These are phyloP conservation scores for Hyaloscypha variabilis DNA, from an alignment of 495 filamentous ascomycete genomes.

Conservation along the genomic window DNA sequence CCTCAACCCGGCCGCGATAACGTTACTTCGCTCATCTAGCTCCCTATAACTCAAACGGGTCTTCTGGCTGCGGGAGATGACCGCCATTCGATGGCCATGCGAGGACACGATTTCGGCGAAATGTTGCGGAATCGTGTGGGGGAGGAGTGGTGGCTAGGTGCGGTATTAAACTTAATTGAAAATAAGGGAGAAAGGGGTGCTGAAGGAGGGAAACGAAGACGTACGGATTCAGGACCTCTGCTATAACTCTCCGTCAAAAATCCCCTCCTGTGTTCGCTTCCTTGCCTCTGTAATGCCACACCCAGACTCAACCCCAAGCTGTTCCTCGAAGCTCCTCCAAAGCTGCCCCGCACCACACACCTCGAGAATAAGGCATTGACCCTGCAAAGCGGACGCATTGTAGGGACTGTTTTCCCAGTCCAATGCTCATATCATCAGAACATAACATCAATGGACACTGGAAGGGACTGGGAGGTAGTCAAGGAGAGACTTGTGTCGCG, in stretches of 20 bases:
- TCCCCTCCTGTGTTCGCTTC: constrained; percentile 5
- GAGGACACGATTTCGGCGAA: constrained; percentile 70
- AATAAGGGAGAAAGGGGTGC: background rate
- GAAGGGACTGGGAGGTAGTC: background rate
- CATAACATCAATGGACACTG: background rate
- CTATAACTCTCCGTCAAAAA: constrained; percentile 25
- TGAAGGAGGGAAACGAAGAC: background rate
- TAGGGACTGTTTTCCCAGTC: background rate
- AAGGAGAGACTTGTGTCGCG: background rate
- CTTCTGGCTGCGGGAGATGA: constrained; percentile 51
- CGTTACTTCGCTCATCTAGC: constrained; percentile 76
- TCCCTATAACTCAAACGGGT: constrained; percentile 68
- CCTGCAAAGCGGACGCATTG: background rate
- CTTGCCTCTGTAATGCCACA: background rate
- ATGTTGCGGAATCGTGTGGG: constrained; percentile 79
- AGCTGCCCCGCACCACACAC: background rate
- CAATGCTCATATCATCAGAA: background rate
- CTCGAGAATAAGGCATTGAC: background rate
- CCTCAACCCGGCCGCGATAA: constrained; percentile 71
- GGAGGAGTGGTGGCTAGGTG: constrained; percentile 68
- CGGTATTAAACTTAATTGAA: background rate
- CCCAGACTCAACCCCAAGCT: background rate
- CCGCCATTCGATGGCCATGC: constrained; percentile 74
- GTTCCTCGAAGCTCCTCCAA: background rate
- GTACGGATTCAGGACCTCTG: constrained; percentile 16